Conservation (phyloP, 2,329 filamentous ascomycete genomes). For the Berkeleyomyces rouxiae region DNA sequence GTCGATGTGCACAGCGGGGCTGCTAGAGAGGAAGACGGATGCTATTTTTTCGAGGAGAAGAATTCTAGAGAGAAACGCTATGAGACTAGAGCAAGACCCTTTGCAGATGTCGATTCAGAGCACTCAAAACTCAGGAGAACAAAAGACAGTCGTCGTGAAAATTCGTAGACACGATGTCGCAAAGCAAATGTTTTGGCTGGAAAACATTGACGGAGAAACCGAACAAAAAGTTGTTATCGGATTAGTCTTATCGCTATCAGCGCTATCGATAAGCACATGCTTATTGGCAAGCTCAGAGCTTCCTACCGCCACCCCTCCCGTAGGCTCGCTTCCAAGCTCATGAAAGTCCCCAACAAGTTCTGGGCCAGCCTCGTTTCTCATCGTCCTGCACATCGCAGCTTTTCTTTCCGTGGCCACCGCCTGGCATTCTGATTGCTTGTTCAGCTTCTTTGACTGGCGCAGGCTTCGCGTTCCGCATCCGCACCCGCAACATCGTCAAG, state of each 20-base stretch:
- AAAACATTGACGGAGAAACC: conserved; percentile 4
- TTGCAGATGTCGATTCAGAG: too few species aligned
- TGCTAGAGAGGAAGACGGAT: not conserved
- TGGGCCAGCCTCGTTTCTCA: not conserved
- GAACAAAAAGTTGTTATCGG: conserved; percentile 10
- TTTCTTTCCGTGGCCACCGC: too few species aligned
- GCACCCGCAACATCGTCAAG: not conserved
- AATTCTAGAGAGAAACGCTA: not conserved
- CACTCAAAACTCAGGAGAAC: not conserved
- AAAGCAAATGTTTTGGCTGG: not conserved
- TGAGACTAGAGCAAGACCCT: not conserved
- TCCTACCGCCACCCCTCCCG: not conserved
- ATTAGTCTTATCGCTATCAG: not conserved
- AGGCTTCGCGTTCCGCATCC: not conserved
- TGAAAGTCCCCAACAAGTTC: not conserved
- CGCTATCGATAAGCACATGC: conserved; percentile 5
- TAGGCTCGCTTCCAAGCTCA: not conserved
- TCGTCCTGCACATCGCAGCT: too few species aligned
- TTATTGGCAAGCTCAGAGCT: conserved; percentile 5
- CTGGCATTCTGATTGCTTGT: not conserved
- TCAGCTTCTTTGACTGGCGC: not conserved
- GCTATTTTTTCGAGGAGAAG: not conserved
- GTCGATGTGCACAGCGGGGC: not conserved
- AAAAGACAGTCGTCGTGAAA: not conserved
- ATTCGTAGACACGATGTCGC: not conserved